Evolutionary conservation across 768 basidiomycete species (phyloP), one percentile per base, ranked within the genome.

Genomic region (Exidia glandulosa): DNA sequence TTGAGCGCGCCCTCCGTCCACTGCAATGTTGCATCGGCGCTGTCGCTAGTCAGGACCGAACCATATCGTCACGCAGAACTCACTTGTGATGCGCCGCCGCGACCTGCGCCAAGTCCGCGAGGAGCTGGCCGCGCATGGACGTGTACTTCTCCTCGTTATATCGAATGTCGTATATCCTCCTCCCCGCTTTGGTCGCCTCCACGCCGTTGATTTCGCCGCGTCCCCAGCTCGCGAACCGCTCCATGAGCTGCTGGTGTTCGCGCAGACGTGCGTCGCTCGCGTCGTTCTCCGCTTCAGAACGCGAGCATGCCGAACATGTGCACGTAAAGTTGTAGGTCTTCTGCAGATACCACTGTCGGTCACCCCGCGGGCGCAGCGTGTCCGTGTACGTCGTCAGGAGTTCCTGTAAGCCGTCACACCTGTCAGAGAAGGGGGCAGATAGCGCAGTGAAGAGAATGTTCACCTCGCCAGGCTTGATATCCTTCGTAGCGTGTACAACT

Each of bases 31-130:
- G 80, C 79, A 32, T 63, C 61, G 57, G 69, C 72, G 66, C 84
- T 86, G 67, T 41, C 23, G n/a, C n/a, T n/a, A n/a, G n/a, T n/a
- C n/a, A n/a, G n/a, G n/a, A n/a, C n/a, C n/a, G n/a, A n/a, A n/a
- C n/a, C 19, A 5, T 23, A 45, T 23, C 3, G 41, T 19, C 41
- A 45, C 41, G 19, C 36, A 19, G 19, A 14, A 73, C 84, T 71
- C 67, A 86, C 84, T 86, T 83, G 5, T 76, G 78, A 72, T 86
- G 84, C 3, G 83, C 74, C 16, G 80, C 81, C 7, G 84, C 82
- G 23, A 86, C 77, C 73, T 75, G 79, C 5, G 75, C 75, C 10
- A 80, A 82, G 66, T 86, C 85, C 29, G 81, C 80, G 6, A 85
- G 84, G 2, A 86, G 72, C 63, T 77, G 72, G 10, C 85, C 85